Conservation (phyloP, 83 land plant genomes). For the Thuja plicata region DNA sequence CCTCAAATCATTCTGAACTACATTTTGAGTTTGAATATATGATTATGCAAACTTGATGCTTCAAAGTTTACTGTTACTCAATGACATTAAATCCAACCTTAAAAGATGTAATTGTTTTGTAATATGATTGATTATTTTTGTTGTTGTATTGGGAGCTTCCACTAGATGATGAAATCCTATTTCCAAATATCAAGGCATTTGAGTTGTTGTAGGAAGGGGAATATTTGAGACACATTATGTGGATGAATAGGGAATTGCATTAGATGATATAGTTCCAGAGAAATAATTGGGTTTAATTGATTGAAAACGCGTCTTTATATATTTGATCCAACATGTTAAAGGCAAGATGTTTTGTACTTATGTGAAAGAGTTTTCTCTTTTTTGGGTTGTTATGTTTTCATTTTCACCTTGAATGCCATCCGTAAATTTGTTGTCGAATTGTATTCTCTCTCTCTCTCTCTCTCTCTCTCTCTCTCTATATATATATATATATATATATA, state of each 20-base stretch:
- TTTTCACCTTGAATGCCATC: too few species aligned
- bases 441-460: too few species aligned
- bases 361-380: too few species aligned
- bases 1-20: not conserved
- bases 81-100: not conserved
- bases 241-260: not conserved
- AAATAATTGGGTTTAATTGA: too few species aligned
- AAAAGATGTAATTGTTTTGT: not conserved
- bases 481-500: too few species aligned
- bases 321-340: too few species aligned
- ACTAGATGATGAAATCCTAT: slow-evolving; percentile 58
- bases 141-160: not conserved
- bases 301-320: too few species aligned
- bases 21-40: not conserved
- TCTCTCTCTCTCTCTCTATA: too few species aligned
- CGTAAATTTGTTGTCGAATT: too few species aligned
- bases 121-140: not conserved
- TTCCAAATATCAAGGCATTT: slow-evolving; percentile 80
- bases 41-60: not conserved
- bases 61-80: not conserved
- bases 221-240: slow-evolving; percentile 64
- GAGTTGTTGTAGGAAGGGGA: slow-evolving; percentile 75
- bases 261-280: too few species aligned
- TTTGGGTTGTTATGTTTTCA: too few species aligned
- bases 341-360: too few species aligned